Evolutionary conservation across 75 land plant species (phyloP), one percentile per base, ranked within the genome.

Genomic region (Azolla pinnata): DNA sequence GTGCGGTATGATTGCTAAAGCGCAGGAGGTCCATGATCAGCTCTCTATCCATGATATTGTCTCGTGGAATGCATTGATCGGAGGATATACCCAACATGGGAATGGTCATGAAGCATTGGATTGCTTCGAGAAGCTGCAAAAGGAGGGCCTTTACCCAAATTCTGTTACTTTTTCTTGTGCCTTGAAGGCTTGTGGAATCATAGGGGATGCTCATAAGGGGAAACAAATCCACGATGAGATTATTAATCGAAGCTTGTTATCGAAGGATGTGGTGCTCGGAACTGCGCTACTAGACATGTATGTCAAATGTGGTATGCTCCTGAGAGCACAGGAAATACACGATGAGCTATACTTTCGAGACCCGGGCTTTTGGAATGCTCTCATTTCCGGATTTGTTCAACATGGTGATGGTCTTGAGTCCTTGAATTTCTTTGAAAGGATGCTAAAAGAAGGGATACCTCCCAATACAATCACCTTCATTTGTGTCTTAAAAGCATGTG

Each of bases 1-100:
- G 9, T 59, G 64, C 20, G 4, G 74, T 9, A 59, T 26, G 5
- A 1, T 51, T 8, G 48, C 64, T 25, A 18, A 63, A 8, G 82
- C 79, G 0, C 54, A 74, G 1, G 20, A 34, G 35, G 1, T 76
- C 44, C 76, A 71, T 42, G 57, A 70, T 23, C 60, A 62, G 14
- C 61, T 61, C 45, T 70, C 63, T 9, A 23, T 28, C 19, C 32
- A 29, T 18, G 45, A 65, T 31, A 29, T 40, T 30, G 46, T 74
- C 20, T 48, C 74, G 0, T 76, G 74, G 79, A 76, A 38, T 61
- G 61, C 69, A 10, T 51, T 76, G 55, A 56, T 76, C 31, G 46
- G 55, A 7, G 74, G 66, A 0, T 76, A 57, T 59, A 57, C 54
- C 17, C 38, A 58, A 50, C 54, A 65, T 50, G 60, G 74, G 10